Base-by-base conservation (phyloP, 2,329 filamentous ascomycete genomes). In the Claviceps monticola region DNA sequence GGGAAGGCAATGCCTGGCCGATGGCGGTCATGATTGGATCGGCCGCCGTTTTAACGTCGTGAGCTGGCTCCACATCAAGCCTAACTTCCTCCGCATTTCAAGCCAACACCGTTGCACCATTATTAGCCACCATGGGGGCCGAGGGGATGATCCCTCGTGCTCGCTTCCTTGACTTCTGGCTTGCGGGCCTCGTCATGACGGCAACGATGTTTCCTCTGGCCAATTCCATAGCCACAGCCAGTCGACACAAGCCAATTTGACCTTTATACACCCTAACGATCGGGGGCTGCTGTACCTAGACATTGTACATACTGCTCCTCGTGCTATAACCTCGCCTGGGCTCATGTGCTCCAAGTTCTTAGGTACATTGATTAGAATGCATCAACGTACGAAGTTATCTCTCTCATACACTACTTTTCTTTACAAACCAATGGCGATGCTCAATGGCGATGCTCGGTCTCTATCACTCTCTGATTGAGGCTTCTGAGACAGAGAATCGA, bases 151-250 rank as follows among this genome's bases (percentile, higher is more conserved):
- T 26, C 21, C 19, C 14, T 4, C 9, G 47, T 21, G 42, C 42
- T 43, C n/a, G 29, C 29, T n/a, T 29, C 21, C 45, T 34, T 34
- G 29, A 11, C 29, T 34, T 34, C 5, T 5, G 5, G 7, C 5
- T 26, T 26, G 23, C 23, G 9, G 29, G 29, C 29, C 29, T 11
- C 49, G 52, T 45, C 51, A 53, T 55, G 55, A 55, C 51, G 52
- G 55, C 49, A 51, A 51, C 46, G 43, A 17, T 49, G 44, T 47
- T 49, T 9, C 5, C 44, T 4, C 23, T 26, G 41, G 7, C 41
- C 9, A 29, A 29, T 29, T 29, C 8, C 29, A 29, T 8, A 29
- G 9, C 3, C 13, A 44, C 41, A 42, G 9, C 41, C 41, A 13
- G 41, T 19, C 19, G 13, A 21, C 17, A 19, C 17, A 34, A 34